Percentiles rank a stretch among this genome's conserved stretches.
These are phyloP conservation scores for Penicillium coprophilum DNA, from an alignment of 495 filamentous ascomycete genomes.

Conservation along the genomic window DNA sequence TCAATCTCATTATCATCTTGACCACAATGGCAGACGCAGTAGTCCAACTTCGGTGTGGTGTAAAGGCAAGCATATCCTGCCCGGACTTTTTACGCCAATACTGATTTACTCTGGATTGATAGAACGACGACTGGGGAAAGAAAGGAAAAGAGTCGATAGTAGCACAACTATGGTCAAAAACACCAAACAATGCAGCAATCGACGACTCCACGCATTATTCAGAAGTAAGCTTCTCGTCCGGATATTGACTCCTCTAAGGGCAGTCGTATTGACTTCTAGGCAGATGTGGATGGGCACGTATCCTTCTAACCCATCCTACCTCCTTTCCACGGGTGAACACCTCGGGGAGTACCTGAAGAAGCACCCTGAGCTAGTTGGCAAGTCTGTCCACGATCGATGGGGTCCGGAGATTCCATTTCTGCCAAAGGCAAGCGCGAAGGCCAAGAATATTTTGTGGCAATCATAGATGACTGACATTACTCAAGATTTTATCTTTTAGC, in stretches of 20 bases:
- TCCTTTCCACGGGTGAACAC: constrained; percentile 60
- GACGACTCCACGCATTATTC: constrained; percentile 48
- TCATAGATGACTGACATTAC: no score
- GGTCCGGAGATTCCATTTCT: constrained; percentile 69
- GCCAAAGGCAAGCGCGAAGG: constrained; percentile 56
- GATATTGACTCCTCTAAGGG: background rate
- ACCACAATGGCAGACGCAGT: constrained; percentile 35
- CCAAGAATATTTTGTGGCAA: background rate
- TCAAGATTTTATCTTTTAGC: constrained; percentile 68
- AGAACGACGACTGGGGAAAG: constrained; percentile 54
- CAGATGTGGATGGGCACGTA: constrained; percentile 85
- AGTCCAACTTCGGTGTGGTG: constrained; percentile 44
- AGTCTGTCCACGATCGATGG: constrained; percentile 60
- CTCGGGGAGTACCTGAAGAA: constrained; percentile 65
- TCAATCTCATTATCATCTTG: background rate
- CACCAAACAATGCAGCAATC: constrained; percentile 38
- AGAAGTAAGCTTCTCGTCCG: constrained; percentile 31
- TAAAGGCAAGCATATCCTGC: constrained; percentile 32
- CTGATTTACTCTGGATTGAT: background rate
- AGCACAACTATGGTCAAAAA: constrained; percentile 44
- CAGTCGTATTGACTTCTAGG: background rate
- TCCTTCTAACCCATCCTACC: constrained; percentile 64
- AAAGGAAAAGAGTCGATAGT: constrained; percentile 44
- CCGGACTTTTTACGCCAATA: background rate
- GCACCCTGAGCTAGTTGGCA: constrained; percentile 65